A percentile compares a stretch with the other conserved stretches of the same genome.
Conservation (phyloP, 805 yeast genomes). For the Candida sonorensis region DNA sequence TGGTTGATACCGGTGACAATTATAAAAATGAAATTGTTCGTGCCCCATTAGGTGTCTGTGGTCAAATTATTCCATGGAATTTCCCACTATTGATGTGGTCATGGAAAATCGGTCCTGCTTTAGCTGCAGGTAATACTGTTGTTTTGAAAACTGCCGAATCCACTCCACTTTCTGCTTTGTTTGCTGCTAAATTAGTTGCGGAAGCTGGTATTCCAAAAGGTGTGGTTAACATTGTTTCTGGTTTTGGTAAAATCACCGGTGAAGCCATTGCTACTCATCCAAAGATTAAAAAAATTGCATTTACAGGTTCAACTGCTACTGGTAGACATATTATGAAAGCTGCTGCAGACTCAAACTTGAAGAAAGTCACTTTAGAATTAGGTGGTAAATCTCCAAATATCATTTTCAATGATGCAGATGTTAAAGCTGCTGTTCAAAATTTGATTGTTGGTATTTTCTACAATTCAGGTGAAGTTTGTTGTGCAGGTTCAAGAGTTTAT, state of each 20-base stretch:
- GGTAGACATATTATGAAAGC: constrained; percentile 66
- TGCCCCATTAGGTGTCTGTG: constrained; percentile 79
- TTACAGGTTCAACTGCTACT: constrained; percentile 75
- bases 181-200: constrained; percentile 51
- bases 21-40: constrained; percentile 61
- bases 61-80: constrained; percentile 82
- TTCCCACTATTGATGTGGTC: constrained; percentile 75
- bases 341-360: constrained; percentile 66
- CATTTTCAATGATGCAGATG: constrained; percentile 62
- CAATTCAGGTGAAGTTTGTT: constrained; percentile 80
- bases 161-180: constrained; percentile 69
- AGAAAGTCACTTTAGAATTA: constrained; percentile 73
- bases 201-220: constrained; percentile 73
- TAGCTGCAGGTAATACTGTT: constrained; percentile 70
- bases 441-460: constrained; percentile 64
- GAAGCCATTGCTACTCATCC: constrained; percentile 63
- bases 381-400: constrained; percentile 83
- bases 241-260: constrained; percentile 71
- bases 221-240: constrained; percentile 67
- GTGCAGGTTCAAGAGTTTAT: constrained; percentile 76
- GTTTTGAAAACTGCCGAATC: constrained; percentile 73
- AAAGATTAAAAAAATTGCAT: constrained; percentile 66
- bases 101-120: constrained; percentile 77
- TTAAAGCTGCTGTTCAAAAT: constrained; percentile 41
- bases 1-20: constrained; percentile 54